Evolutionary conservation across 371 early-diverging fungal genomes (phyloP).

Genomic region (Rhizopus arrhizus): DNA sequence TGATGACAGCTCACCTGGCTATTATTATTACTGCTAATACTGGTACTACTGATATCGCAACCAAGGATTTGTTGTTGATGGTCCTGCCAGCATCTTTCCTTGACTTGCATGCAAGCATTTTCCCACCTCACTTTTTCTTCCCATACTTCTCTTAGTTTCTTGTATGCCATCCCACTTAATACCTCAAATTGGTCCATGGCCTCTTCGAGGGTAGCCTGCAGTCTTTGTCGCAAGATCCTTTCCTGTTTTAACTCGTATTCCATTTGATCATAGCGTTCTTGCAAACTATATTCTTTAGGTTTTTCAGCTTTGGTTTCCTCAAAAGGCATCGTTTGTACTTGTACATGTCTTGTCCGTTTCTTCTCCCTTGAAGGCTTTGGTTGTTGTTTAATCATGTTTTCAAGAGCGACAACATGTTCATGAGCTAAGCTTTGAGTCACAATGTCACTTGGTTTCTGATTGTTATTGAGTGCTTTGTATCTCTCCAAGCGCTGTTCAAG

Average conservation of each 20-base stretch:
- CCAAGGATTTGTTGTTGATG: slow-evolving; percentile 22
- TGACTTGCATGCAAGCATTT: slow-evolving; percentile 33
- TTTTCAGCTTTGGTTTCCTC: not conserved
- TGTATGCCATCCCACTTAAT: slow-evolving; percentile 55
- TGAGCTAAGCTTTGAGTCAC: slow-evolving; percentile 16
- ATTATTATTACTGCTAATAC: not conserved
- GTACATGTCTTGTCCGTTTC: slow-evolving; percentile 22
- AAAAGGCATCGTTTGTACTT: slow-evolving; percentile 29
- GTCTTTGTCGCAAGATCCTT: slow-evolving; percentile 37
- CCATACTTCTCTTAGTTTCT: slow-evolving; percentile 56
- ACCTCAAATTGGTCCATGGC: slow-evolving; percentile 56
- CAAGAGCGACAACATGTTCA: slow-evolving; percentile 27
- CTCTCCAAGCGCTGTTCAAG: slow-evolving; percentile 19
- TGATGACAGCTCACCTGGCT: not conserved
- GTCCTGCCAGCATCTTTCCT: slow-evolving; percentile 30
- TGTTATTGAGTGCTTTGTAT: not conserved
- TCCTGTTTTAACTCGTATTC: slow-evolving; percentile 53
- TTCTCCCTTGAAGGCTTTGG: not conserved
- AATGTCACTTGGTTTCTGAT: slow-evolving; percentile 18
- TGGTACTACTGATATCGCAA: not conserved
- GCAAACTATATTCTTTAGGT: slow-evolving; percentile 1
- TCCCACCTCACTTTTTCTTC: slow-evolving; percentile 49
- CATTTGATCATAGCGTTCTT: slow-evolving; percentile 12
- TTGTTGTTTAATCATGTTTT: slow-evolving; percentile 16
- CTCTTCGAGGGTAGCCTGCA: slow-evolving; percentile 51